Conservation (phyloP, 2,329 filamentous ascomycete species). For the Stachybotrys elegans region DNA sequence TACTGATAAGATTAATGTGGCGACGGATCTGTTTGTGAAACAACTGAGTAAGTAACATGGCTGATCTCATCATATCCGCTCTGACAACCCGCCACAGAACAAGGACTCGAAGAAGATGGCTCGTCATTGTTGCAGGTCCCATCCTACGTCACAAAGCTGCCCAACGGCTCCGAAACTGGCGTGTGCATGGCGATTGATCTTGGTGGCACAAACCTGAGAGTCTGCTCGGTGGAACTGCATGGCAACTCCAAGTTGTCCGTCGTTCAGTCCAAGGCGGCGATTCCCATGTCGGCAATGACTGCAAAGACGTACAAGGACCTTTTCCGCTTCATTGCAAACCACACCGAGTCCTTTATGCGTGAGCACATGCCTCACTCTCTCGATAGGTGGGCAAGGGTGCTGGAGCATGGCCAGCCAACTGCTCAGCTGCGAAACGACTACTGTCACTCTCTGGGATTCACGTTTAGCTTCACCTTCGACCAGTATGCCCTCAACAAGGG, state of each 20-base stretch:
- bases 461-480: constrained; percentile 65
- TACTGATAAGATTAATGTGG: too few relatives aligned
- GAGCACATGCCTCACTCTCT: background rate
- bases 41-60: background rate
- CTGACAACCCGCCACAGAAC: background rate
- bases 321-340: constrained; percentile 69
- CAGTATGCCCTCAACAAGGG: constrained; percentile 67
- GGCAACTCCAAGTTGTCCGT: constrained; percentile 65
- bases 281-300: constrained; percentile 16
- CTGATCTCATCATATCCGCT: too few relatives aligned
- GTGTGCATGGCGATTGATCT: constrained; percentile 26
- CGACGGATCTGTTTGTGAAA: too few relatives aligned
- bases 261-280: constrained; percentile 46
- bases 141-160: constrained; percentile 71
- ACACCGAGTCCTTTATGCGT: constrained; percentile 62
- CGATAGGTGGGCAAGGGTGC: background rate
- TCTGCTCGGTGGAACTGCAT: constrained; percentile 33
- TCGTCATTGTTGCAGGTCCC: constrained; percentile 62
- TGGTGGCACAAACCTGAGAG: constrained; percentile 27
- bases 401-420: too few relatives aligned
- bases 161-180: constrained; percentile 72
- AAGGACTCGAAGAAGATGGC: background rate
- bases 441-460: constrained; percentile 19
- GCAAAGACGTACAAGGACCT: constrained; percentile 46
- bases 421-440: too few relatives aligned